Percentiles rank a stretch among this genome's conserved stretches.
These are phyloP conservation scores for Neonectria sp. DNA, from an alignment of 2,329 filamentous ascomycete genomes.

Conservation along the genomic window DNA sequence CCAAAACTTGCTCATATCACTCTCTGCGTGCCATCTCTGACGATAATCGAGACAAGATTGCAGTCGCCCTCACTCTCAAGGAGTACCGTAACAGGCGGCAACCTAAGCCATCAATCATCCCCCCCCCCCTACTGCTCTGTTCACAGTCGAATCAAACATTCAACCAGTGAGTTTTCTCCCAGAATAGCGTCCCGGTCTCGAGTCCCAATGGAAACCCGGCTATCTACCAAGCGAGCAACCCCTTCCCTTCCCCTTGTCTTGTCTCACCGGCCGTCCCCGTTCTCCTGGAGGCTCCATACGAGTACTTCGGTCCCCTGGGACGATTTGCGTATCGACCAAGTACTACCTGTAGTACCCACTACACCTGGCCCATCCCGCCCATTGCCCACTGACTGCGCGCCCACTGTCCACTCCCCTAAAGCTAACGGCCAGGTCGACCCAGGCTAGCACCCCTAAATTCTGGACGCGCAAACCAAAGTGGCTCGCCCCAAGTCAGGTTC, in stretches of 20 bases:
- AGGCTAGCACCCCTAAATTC: slow-evolving; percentile 48
- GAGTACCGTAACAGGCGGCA: neutral
- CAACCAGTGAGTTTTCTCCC: slow-evolving; percentile 1
- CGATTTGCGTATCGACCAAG: neutral
- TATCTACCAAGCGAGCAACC: neutral
- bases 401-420: slow-evolving; percentile 31
- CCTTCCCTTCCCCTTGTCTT: neutral
- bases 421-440: slow-evolving; percentile 35
- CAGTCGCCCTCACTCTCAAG: neutral
- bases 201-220: neutral
- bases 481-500: slow-evolving; percentile 38
- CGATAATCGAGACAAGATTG: neutral
- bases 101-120: neutral
- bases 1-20: too few relatives aligned
- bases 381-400: slow-evolving; percentile 12
- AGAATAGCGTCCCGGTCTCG: neutral
- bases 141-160: slow-evolving; percentile 11
- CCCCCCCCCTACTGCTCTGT: neutral
- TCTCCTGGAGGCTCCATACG: neutral
- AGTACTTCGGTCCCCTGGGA: neutral
- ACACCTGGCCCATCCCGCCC: slow-evolving; percentile 7
- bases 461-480: slow-evolving; percentile 43
- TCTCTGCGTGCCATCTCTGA: neutral
- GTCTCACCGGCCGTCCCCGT: neutral
- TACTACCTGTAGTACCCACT: neutral